Base-by-base conservation (phyloP, 371 early-diverging fungal genomes). In the Rhizomucor miehei region DNA sequence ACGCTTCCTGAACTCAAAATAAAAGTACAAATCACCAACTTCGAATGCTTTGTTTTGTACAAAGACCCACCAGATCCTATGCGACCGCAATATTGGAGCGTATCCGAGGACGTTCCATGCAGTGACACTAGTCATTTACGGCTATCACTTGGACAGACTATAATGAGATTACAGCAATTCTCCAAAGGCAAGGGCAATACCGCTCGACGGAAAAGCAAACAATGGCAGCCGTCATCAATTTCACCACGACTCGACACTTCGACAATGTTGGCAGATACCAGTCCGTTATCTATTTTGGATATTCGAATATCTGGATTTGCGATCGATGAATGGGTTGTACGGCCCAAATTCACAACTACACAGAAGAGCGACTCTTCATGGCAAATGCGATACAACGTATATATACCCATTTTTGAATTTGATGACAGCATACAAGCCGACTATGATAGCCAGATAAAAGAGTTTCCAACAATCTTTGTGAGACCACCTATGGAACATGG, bases 41-140 rank as follows among this genome's bases (percentile, higher is more conserved):
- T 79, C 16, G 78, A 78, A 48, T 40, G 67, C 13, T 80, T 69
- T 56, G 48, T 82, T 19, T 56, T 81, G 1, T 66, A 66, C 16
- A 58, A 69, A 14, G 79, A 84, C 53, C 62, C 66, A 6, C 57
- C 53, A 12, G 48, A 67, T 1, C 39, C 37, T 10, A 47, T 44
- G 40, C 20, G 51, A 16, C 34, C 62, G 21, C 50, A 60, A 19
- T 61, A 63, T 0, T 69, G 76, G 43, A 63, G 56, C 17, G 51
- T 23, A 0, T 60, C 70, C 6, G 60, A 67, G 21, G 50, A 21
- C 17, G 16, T 17, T 43, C 47, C 44, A 5, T 44, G 56, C 9
- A 43, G 67, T 1, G 62, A 65, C 9, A 56, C 51, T 4, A 67
- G 62, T 17, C 82, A 87, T 69, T 25, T 82, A 34, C 73, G 76